These are phyloP conservation scores for Houttuynia cordata DNA, from an alignment of 164 flowering plant genomes.

Conservation along the genomic window DNA sequence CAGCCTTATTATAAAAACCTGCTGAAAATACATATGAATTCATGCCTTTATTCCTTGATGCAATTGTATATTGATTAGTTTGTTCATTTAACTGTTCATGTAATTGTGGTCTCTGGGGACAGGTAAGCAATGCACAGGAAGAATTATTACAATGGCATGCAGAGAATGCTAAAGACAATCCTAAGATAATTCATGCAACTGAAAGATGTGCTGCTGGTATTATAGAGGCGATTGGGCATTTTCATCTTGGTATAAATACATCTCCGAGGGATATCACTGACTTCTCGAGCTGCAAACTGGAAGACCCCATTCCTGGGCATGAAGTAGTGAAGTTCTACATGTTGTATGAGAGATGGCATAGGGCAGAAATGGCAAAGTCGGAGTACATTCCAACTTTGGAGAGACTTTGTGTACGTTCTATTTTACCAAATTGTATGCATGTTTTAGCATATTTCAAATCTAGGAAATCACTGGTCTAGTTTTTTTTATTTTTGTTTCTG, in stretches of 20 bases:
- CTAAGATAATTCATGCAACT: slow-evolving; percentile 63
- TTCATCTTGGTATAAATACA: slow-evolving; percentile 41
- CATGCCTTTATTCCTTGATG: not conserved
- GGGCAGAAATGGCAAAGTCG: slow-evolving; percentile 50
- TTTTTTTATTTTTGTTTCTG: not conserved
- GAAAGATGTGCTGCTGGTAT: slow-evolving; percentile 87
- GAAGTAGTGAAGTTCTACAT: slow-evolving; percentile 60
- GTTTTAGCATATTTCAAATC: too few relatives aligned
- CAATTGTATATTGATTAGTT: not conserved
- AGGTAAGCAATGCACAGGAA: slow-evolving; percentile 90
- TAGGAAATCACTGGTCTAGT: too few relatives aligned
- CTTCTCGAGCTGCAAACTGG: slow-evolving; percentile 20
- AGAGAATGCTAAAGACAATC: slow-evolving; percentile 60
- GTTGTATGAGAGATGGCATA: slow-evolving; percentile 64
- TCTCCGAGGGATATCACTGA: slow-evolving; percentile 58
- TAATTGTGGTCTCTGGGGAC: slow-evolving; percentile 4
- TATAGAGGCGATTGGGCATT: slow-evolving; percentile 77
- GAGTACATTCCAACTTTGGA: slow-evolving; percentile 30
- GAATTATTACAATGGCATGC: slow-evolving; percentile 75
- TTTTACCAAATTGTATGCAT: not conserved
- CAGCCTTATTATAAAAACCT: not conserved
- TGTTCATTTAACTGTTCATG: not conserved
- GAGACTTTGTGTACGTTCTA: slow-evolving; percentile 34
- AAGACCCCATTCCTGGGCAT: slow-evolving; percentile 30
- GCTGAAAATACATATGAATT: not conserved